phyloP scores from a whole-genome alignment of 208 protist genomes.

The Crithidia acanthocephali region DNA sequence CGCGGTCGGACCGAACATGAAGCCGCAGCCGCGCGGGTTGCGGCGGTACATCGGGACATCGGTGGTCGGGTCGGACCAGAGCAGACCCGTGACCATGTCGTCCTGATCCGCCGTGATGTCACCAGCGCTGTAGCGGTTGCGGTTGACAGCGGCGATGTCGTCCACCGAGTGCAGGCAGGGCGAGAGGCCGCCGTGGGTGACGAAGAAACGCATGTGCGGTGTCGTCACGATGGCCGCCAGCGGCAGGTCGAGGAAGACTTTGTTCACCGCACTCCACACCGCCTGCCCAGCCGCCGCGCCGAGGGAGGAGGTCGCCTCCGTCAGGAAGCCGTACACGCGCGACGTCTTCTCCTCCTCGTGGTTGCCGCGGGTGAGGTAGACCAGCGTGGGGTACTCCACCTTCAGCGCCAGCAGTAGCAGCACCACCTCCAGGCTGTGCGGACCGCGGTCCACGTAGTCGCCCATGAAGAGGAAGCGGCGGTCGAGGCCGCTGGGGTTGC shows the following conservation, averaged over 20 bases:
- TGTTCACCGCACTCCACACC: slow-evolving; percentile 78
- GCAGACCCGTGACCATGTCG: slow-evolving; percentile 97
- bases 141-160: slow-evolving; percentile 38
- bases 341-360: slow-evolving; percentile 86
- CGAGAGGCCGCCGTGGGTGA: slow-evolving; percentile 96
- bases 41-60: slow-evolving; percentile 71
- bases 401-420: slow-evolving; percentile 88
- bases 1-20: slow-evolving; percentile 96
- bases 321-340: slow-evolving; percentile 72
- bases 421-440: slow-evolving; percentile 54
- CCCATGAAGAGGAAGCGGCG: slow-evolving; percentile 96
- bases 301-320: slow-evolving; percentile 46
- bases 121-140: slow-evolving; percentile 45
- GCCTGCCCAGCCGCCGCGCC: slow-evolving; percentile 42
- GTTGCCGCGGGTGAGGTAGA: slow-evolving; percentile 89
- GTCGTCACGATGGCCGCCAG: slow-evolving; percentile 74
- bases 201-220: slow-evolving; percentile 95
- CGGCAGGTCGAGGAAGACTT: slow-evolving; percentile 74
- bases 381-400: slow-evolving; percentile 70
- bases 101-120: slow-evolving; percentile 94
- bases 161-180: slow-evolving; percentile 69
- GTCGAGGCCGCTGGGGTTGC: slow-evolving; percentile 27
- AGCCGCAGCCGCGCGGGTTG: slow-evolving; percentile 96
- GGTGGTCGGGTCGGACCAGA: slow-evolving; percentile 98
- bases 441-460: slow-evolving; percentile 97